Evolutionary conservation across 495 filamentous ascomycete genomes (phyloP).

Genomic region (Neurospora hispaniola): DNA sequence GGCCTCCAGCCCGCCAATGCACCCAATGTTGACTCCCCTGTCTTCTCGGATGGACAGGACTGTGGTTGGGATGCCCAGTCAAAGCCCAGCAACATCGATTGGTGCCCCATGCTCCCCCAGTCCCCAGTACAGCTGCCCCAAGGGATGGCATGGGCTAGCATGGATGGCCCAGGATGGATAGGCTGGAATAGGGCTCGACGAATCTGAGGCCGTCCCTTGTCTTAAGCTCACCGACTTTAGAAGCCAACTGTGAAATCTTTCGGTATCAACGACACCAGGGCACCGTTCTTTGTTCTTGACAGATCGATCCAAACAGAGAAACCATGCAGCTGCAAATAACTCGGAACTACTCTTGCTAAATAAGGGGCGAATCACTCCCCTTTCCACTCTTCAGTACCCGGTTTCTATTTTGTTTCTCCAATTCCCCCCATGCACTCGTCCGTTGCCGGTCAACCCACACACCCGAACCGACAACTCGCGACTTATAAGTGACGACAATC

Average conservation of each 20-base stretch:
- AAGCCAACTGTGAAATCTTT: constrained; percentile 10
- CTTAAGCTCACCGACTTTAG: constrained; percentile 28
- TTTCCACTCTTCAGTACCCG: background rate
- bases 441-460: background rate
- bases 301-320: constrained; percentile 6
- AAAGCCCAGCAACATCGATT: background rate
- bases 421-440: background rate
- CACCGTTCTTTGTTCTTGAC: background rate
- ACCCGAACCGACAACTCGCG: background rate
- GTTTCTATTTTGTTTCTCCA: background rate
- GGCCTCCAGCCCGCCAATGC: constrained; percentile 20
- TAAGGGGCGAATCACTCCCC: background rate
- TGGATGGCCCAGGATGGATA: background rate
- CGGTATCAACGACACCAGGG: constrained; percentile 8
- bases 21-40: constrained; percentile 11
- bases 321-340: constrained; percentile 9
- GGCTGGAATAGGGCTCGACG: constrained; percentile 1
- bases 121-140: background rate
- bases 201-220: constrained; percentile 6
- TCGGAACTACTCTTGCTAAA: constrained; percentile 1
- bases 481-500: background rate
- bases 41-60: constrained; percentile 8
- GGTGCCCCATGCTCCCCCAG: background rate
- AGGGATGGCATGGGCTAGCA: background rate
- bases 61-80: background rate